These are phyloP conservation scores for Ballota nigra DNA, from an alignment of 257 asterid genomes.

Conservation along the genomic window DNA sequence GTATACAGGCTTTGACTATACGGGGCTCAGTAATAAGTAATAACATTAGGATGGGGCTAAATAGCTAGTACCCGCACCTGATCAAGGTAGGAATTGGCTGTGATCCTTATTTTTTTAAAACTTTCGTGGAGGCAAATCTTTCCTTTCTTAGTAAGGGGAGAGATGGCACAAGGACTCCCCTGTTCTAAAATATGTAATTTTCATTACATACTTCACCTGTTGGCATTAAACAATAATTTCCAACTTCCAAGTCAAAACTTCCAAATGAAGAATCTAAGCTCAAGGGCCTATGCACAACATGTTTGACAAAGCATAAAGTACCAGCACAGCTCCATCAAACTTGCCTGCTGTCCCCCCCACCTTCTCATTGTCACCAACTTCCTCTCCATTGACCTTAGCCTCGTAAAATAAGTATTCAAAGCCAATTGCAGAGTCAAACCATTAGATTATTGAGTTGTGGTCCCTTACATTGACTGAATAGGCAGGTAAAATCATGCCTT, in stretches of 20 bases:
- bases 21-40: background rate
- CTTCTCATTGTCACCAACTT: conserved; percentile 28
- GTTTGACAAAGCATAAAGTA: conserved; percentile 31
- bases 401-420: conserved; percentile 12
- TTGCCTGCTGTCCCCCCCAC: conserved; percentile 41
- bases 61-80: background rate
- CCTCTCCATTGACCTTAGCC: conserved; percentile 29
- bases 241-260: conserved; percentile 37
- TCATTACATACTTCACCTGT: conserved; percentile 12
- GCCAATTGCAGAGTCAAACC: conserved; percentile 34
- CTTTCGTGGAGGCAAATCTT: background rate
- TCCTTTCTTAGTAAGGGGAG: background rate
- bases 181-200: background rate
- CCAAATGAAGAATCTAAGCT: conserved; percentile 35
- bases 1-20: background rate
- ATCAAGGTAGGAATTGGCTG: background rate
- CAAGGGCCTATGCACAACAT: conserved; percentile 22
- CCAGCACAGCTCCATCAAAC: conserved; percentile 50
- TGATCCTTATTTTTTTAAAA: background rate
- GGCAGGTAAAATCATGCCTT: conserved; percentile 32
- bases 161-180: background rate
- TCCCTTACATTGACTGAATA: conserved; percentile 25
- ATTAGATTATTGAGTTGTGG: conserved; percentile 31
- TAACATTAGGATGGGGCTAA: background rate
- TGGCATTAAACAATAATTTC: conserved; percentile 23